These are phyloP conservation scores for Lumnitzera racemosa DNA, from an alignment of 345 rosid species.

Conservation along the genomic window DNA sequence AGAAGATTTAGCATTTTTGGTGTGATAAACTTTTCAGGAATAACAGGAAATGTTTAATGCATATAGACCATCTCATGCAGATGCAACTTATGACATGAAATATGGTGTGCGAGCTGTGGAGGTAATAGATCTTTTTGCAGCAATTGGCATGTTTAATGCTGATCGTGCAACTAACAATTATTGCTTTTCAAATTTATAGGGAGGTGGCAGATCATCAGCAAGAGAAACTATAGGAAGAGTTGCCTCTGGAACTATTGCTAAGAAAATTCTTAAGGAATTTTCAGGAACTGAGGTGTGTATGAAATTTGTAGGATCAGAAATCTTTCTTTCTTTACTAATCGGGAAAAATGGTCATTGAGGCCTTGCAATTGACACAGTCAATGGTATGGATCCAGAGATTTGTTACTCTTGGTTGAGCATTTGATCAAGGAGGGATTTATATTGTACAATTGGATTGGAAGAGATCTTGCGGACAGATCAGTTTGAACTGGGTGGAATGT, in stretches of 20 bases:
- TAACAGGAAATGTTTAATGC: constrained; percentile 91
- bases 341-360: no score
- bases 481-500: no score
- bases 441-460: no score
- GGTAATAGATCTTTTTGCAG: constrained; percentile 30
- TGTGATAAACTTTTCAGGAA: constrained; percentile 45
- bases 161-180: background rate
- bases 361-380: no score
- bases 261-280: constrained; percentile 72
- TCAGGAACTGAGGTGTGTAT: constrained; percentile 78
- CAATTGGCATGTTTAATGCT: background rate
- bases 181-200: constrained; percentile 27
- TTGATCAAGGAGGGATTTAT: no score
- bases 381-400: no score
- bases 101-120: constrained; percentile 94
- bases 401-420: no score
- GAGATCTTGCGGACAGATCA: no score
- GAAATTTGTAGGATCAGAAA: background rate
- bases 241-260: constrained; percentile 95
- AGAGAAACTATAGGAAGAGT: constrained; percentile 99
- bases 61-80: constrained; percentile 98
- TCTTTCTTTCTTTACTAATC: background rate
- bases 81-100: constrained; percentile 99
- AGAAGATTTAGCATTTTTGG: background rate
- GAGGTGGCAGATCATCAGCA: constrained; percentile 98